Evolutionary conservation across 78 protist species (phyloP), one percentile per base, ranked within the genome.

Genomic region (Dictyostelium firmibasis): DNA sequence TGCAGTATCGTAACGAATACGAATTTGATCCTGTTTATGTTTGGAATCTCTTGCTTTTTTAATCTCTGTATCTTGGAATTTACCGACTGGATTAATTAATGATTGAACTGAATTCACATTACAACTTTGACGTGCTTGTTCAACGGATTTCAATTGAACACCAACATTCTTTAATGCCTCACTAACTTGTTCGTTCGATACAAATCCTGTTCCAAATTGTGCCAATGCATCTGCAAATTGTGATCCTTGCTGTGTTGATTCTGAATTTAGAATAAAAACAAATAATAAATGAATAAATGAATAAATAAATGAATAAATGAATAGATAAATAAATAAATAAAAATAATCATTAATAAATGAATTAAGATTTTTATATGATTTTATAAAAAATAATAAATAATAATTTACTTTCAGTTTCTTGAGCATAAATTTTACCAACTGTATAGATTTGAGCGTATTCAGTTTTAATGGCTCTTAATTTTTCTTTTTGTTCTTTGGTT

Each of bases 31-130:
- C 64, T 87, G 93, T 69, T 78, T 77, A 75, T 87, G 93, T 50
- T 87, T 87, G 53, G 85, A 76, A 14, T 87, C 93, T 78, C 93
- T 76, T 11, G 93, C 93, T 20, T 41, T 76, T 50, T 87, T 87
- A 18, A 87, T 87, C 36, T 87, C 93, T 23, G 62, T 87, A 83
- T 87, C 93, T 76, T 87, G 84, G 81, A 87, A 87, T 33, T 87
- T 87, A 33, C 93, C 93, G 7, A 87, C 64, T 78, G 93, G 93
- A 35, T 83, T 78, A 27, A 87, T 50, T 78, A 87, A 43, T 41
- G 81, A 87, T 23, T 81, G 83, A 23, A 87, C 83, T 6, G 93
- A 87, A 47, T 87, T 87, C 5, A 69, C 81, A 29, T 87, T 87
- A 43, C 93, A 87, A 41, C 70, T 87, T 43, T 87, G 93, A 62